Base-by-base conservation (phyloP, 371 early-diverging fungal genomes). In the Lichtheimia hyalospora region DNA sequence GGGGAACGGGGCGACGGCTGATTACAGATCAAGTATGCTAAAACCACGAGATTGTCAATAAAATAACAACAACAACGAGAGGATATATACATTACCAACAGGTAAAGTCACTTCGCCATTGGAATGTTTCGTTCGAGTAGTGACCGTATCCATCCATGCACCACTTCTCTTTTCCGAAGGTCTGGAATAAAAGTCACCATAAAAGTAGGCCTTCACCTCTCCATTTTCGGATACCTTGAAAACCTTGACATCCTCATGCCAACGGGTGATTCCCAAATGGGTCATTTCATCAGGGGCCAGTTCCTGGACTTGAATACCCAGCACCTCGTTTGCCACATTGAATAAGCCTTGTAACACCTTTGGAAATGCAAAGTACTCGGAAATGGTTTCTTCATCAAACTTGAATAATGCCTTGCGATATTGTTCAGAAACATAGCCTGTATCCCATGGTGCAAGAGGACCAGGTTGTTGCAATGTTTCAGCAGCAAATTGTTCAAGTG, bases 101-200 rank as follows among this genome's bases (percentile, higher is more conserved):
- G 87, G 88, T 3, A 86, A 66, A 0, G 84, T 79, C 0, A 82
- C 73, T 3, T 74, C 39, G 49, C 77, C 64, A 60, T 74, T 34
- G 3, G 25, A 4, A 60, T 79, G 73, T 49, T 88, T 86, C 63
- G 77, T 72, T 18, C 87, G 70, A 0, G 84, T 80, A 0, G 84
- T 82, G 21, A 87, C 87, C 6, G 88, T 75, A 56, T 87, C 83
- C 89, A 92, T 88, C 93, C 92, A 92, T 1, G 84, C 85, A 54
- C 91, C 90, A 23, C 81, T 79, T 27, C 85, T 75, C 49, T 88
- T 88, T 44, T 88, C 88, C 14, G 83, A 80, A 16, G 85, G 84
- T 3, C 88, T 73, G 21, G 84, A 74, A 46, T 84, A 84, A 61
- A 88, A 88, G 56, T 88, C 88, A 6, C 88, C 88, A 59, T 86